phyloP scores from a whole-genome alignment of 176 grass and related monocot genomes.

The Oryza nivara region DNA sequence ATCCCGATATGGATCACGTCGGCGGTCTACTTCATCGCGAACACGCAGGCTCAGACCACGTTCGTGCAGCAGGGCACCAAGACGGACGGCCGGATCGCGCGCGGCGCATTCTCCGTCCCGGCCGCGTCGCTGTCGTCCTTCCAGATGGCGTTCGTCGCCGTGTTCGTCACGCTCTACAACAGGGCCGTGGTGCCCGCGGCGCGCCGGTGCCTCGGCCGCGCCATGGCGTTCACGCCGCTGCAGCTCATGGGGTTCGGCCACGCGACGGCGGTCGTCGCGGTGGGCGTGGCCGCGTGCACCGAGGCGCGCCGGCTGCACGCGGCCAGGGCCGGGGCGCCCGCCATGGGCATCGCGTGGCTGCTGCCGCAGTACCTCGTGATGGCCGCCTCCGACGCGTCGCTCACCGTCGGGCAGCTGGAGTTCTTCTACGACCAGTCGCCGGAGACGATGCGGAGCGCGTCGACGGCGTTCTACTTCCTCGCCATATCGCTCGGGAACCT shows the following conservation, averaged over 20 bases:
- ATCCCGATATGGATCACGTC: conserved; percentile 50
- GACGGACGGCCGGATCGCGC: conserved; percentile 15
- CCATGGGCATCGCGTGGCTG: conserved; percentile 48
- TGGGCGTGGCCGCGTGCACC: conserved; percentile 30
- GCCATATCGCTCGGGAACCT: conserved; percentile 29
- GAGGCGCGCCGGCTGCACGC: conserved; percentile 25
- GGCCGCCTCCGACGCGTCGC: conserved; percentile 37
- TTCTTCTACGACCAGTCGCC: conserved; percentile 62
- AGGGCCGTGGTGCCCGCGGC: neutral
- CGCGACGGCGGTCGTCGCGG: neutral
- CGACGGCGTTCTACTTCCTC: conserved; percentile 52
- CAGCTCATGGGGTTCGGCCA: conserved; percentile 50
- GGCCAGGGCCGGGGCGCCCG: neutral
- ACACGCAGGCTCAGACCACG: conserved; percentile 47
- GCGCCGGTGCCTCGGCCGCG: conserved; percentile 1
- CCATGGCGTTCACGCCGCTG: conserved; percentile 27
- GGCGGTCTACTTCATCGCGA: conserved; percentile 45
- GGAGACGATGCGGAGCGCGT: conserved; percentile 40
- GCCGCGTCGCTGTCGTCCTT: conserved; percentile 41
- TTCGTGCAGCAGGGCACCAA: conserved; percentile 54
- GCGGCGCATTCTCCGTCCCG: conserved; percentile 25
- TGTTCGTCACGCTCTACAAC: conserved; percentile 29
- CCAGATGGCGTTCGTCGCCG: conserved; percentile 26
- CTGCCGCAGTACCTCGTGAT: conserved; percentile 50
- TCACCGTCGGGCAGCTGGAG: conserved; percentile 40